Conservation (phyloP, 164 flowering plant species). For the Santalum album region DNA sequence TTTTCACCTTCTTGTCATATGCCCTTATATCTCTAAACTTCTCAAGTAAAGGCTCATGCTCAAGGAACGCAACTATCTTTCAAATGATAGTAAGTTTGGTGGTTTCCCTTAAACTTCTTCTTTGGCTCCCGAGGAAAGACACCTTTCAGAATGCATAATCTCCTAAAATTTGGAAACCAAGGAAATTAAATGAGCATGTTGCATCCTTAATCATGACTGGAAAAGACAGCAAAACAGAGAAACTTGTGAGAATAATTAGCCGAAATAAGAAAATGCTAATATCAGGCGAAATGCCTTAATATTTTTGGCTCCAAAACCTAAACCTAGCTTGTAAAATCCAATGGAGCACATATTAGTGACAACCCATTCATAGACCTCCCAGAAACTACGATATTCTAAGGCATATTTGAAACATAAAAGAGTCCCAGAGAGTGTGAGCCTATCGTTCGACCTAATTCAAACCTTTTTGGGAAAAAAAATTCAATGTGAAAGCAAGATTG, state of each 20-base stretch:
- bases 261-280: background rate
- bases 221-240: background rate
- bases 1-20: conserved; percentile 61
- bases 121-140: conserved; percentile 84
- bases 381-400: too few relatives aligned
- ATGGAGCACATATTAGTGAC: too few relatives aligned
- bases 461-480: too few relatives aligned
- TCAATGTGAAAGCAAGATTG: too few relatives aligned
- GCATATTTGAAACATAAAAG: too few relatives aligned
- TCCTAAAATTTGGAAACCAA: conserved; percentile 30
- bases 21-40: conserved; percentile 55
- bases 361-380: too few relatives aligned
- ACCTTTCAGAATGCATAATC: conserved; percentile 78
- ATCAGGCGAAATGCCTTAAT: too few relatives aligned
- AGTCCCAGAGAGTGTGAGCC: too few relatives aligned
- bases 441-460: too few relatives aligned
- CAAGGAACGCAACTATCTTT: conserved; percentile 74
- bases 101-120: conserved; percentile 84
- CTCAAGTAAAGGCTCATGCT: conserved; percentile 70
- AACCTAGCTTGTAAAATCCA: too few relatives aligned
- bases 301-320: background rate
- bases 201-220: background rate
- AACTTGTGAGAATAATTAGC: background rate
- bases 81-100: conserved; percentile 79
- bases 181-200: background rate